Evolutionary conservation across 1,139 yeast genomes (phyloP), one percentile per base, ranked within the genome.

Genomic region (Tardiomyces depauwii): DNA sequence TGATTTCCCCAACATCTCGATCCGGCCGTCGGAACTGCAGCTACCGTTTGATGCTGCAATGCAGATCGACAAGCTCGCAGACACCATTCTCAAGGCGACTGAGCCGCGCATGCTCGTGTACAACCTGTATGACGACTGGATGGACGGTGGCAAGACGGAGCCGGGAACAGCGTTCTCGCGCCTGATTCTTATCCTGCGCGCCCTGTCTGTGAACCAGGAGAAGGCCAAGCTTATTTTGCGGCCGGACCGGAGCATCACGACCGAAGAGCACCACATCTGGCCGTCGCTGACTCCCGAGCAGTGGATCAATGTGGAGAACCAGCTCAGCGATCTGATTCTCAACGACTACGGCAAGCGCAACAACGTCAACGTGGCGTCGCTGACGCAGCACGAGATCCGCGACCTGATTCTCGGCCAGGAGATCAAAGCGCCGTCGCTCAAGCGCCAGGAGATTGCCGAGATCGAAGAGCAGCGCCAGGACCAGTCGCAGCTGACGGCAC

Each of bases 371-470:
- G 80, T 89, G 44, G 82, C 86, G 45, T 79, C 96, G 0, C 71
- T 93, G 52, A 93, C 98, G 0, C 96, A 89, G 63, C 80, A 88
- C 16, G 98, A 93, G 66, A 85, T 93, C 39, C 76, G 96, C 47
- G 98, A 93, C 65, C 75, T 93, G 59, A 89, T 93, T 47, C 73
- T 93, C 49, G 99, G 98, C 18, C 97, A 91, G 68, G 95, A 87
- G 54, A 82, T 91, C 49, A 78, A 79, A 57, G 95, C 95, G 0
- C 96, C 97, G 9, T 85, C 96, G 0, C 81, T 78, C 19, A 77
- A 82, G 55, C 74, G 96, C 55, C 86, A 23, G 9, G 86, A 82
- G 57, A 76, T 86, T 63, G 81, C 91, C 1, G 91, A 84, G 47
- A 72, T 87, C 47, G 96, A 87, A 51, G 77, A 76, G 12, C 71